These are phyloP conservation scores for Crepidotus variabilis DNA, from an alignment of 768 basidiomycete species.

Conservation along the genomic window DNA sequence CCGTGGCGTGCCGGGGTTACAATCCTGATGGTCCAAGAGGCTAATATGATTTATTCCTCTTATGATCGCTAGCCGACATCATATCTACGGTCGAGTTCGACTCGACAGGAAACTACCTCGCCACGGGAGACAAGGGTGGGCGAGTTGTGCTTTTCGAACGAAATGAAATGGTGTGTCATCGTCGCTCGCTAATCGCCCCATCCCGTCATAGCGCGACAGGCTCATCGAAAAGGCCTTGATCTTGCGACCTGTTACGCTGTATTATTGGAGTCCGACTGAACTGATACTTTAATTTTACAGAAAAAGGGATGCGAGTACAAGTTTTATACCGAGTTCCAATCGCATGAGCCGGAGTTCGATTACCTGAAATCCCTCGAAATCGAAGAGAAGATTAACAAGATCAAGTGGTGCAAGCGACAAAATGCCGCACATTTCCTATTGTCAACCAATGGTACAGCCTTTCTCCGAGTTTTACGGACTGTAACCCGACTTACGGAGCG, in stretches of 20 bases:
- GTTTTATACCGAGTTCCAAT: constrained; percentile 99
- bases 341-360: constrained; percentile 99
- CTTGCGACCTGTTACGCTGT: constrained; percentile 12
- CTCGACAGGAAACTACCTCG: constrained; percentile 98
- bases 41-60: constrained; percentile 18
- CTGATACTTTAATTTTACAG: constrained; percentile 35
- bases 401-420: constrained; percentile 99
- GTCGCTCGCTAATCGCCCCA: neutral
- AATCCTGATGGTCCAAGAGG: neutral
- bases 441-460: constrained; percentile 82
- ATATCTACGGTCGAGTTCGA: constrained; percentile 99
- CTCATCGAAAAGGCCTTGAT: neutral
- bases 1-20: constrained; percentile 5
- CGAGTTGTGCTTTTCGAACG: constrained; percentile 98
- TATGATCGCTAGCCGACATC: constrained; percentile 80
- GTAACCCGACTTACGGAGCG: constrained; percentile 2
- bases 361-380: constrained; percentile 99
- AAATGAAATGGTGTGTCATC: constrained; percentile 78
- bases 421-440: constrained; percentile 96
- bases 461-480: neutral
- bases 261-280: constrained; percentile 12
- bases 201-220: neutral
- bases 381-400: constrained; percentile 99
- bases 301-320: constrained; percentile 99
- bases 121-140: constrained; percentile 99